Conservation (phyloP, 208 protist species). For the Wallacemonas sp. region DNA sequence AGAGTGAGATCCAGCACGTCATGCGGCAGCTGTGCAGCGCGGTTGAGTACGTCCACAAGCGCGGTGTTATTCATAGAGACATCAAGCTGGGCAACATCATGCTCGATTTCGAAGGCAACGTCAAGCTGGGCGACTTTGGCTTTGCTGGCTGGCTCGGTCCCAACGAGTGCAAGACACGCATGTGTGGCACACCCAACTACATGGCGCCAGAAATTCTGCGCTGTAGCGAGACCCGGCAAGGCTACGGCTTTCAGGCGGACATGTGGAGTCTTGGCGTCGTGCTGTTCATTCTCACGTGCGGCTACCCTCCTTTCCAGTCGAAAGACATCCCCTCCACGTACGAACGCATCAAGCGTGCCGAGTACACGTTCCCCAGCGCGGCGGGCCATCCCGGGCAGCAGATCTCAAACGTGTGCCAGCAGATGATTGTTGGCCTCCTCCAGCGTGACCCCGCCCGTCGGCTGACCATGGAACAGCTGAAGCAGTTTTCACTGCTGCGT, state of each 20-base stretch:
- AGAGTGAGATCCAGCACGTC: slow-evolving; percentile 66
- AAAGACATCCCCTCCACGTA: slow-evolving; percentile 64
- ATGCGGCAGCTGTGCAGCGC: slow-evolving; percentile 87
- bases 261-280: slow-evolving; percentile 95
- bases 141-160: slow-evolving; percentile 58
- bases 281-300: slow-evolving; percentile 88
- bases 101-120: slow-evolving; percentile 70
- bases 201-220: slow-evolving; percentile 92
- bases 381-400: slow-evolving; percentile 38
- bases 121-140: slow-evolving; percentile 95
- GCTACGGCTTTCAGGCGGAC: slow-evolving; percentile 93
- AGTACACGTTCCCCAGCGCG: slow-evolving; percentile 81
- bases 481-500: slow-evolving; percentile 31
- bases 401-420: slow-evolving; percentile 54
- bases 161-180: slow-evolving; percentile 59
- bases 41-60: slow-evolving; percentile 82
- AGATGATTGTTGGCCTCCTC: slow-evolving; percentile 87
- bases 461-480: slow-evolving; percentile 36
- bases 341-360: slow-evolving; percentile 41
- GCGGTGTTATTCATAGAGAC: slow-evolving; percentile 78
- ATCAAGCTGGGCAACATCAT: slow-evolving; percentile 93
- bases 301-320: slow-evolving; percentile 83
- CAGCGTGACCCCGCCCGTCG: slow-evolving; percentile 58
- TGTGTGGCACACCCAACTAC: slow-evolving; percentile 97
- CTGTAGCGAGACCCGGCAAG: slow-evolving; percentile 34